A percentile compares a stretch with the other conserved stretches of the same genome.
These are phyloP conservation scores for Neocatenulostroma microsporum DNA, from an alignment of 2,329 filamentous ascomycete genomes.

Conservation along the genomic window DNA sequence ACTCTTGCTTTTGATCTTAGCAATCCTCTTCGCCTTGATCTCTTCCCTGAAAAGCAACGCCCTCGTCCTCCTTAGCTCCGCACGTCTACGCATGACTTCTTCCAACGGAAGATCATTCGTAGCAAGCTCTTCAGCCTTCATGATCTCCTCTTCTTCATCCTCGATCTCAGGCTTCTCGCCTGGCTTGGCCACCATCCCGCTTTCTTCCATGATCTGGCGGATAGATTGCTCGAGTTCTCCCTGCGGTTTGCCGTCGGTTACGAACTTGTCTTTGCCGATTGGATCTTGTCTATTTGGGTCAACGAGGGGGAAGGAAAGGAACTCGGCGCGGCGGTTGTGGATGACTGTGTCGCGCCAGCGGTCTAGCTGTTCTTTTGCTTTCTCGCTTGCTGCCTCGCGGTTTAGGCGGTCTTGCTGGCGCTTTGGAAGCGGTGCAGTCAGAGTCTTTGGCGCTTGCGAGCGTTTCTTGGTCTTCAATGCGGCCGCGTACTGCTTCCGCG, in stretches of 20 bases:
- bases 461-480: conserved; percentile 45
- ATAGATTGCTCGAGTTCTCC: conserved; percentile 83
- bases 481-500: conserved; percentile 54
- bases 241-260: conserved; percentile 51
- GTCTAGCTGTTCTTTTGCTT: conserved; percentile 83
- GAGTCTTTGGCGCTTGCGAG: conserved; percentile 26
- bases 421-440: conserved; percentile 74
- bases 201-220: conserved; percentile 81
- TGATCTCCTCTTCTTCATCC: conserved; percentile 48
- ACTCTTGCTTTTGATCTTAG: conserved; percentile 98
- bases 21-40: conserved; percentile 81
- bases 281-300: conserved; percentile 54
- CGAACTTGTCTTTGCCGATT: conserved; percentile 55
- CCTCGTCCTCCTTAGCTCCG: conserved; percentile 68
- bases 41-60: conserved; percentile 85
- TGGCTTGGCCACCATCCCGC: conserved; percentile 56
- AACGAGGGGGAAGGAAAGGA: conserved; percentile 77
- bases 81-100: conserved; percentile 63
- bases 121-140: conserved; percentile 61
- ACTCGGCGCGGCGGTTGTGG: conserved; percentile 82
- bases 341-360: conserved; percentile 95
- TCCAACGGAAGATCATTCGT: conserved; percentile 64
- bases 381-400: conserved; percentile 73
- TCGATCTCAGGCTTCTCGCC: conserved; percentile 45
- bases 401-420: conserved; percentile 80